A percentile compares a stretch with the other conserved stretches of the same genome.
These are phyloP conservation scores for Salisapilia sapeloensis DNA, from an alignment of 352 stramenopile species.

Conservation along the genomic window DNA sequence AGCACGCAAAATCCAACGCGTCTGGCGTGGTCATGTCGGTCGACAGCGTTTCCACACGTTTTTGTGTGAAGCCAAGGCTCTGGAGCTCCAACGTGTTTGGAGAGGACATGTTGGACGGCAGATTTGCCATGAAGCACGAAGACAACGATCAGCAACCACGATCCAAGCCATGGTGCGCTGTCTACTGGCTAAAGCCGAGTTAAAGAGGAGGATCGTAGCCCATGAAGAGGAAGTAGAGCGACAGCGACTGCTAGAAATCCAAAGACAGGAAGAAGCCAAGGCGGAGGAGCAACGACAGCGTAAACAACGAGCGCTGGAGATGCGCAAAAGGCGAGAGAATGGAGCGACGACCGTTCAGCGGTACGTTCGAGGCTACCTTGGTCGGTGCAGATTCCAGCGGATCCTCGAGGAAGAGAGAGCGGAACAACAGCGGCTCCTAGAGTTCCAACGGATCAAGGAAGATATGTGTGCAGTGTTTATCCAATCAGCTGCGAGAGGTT, in stretches of 20 bases:
- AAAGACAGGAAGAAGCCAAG: conserved; percentile 2
- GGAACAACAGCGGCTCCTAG: conserved; percentile 11
- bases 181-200: no score
- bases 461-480: conserved; percentile 2
- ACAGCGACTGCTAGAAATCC: background rate
- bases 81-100: conserved; percentile 8
- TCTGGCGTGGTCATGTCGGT: conserved; percentile 14
- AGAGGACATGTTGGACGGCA: conserved; percentile 5
- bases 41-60: conserved; percentile 12
- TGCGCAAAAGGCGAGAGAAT: conserved; percentile 7
- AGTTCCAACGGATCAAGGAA: conserved; percentile 7
- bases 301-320: conserved; percentile 15
- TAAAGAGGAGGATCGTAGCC: no score
- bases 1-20: conserved; percentile 32
- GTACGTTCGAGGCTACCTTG: conserved; percentile 26
- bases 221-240: conserved; percentile 4
- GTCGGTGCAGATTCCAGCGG: conserved; percentile 14
- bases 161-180: conserved; percentile 3
- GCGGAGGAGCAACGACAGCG: conserved; percentile 7
- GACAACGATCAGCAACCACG: conserved; percentile 14
- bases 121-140: conserved; percentile 10
- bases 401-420: conserved; percentile 17
- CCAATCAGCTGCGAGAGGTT: conserved; percentile 14
- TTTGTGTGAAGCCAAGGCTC: conserved; percentile 9
- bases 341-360: conserved; percentile 26